These are phyloP conservation scores for Chytridiales sp. DNA, from an alignment of 371 early-diverging fungal species.

Conservation along the genomic window DNA sequence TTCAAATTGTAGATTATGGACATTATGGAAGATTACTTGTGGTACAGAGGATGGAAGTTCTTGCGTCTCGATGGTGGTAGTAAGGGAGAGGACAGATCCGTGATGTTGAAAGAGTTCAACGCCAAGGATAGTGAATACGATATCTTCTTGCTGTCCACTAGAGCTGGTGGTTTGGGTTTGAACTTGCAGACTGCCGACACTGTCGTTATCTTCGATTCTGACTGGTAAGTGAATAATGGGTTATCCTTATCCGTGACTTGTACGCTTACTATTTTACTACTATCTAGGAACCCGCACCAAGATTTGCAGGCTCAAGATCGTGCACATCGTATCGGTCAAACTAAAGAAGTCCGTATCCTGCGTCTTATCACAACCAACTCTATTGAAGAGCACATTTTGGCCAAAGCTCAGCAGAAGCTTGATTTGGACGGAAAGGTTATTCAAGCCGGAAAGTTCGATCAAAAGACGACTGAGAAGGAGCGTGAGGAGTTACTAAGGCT, in stretches of 20 bases:
- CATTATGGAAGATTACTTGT: slow-evolving; percentile 95
- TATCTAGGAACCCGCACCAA: slow-evolving; percentile 88
- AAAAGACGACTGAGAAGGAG: slow-evolving; percentile 91
- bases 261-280: background rate
- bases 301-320: slow-evolving; percentile 99
- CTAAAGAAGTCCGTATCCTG: slow-evolving; percentile 98
- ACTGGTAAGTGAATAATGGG: slow-evolving; percentile 66
- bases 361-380: slow-evolving; percentile 94
- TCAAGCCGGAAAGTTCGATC: slow-evolving; percentile 98
- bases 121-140: slow-evolving; percentile 78
- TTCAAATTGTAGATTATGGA: slow-evolving; percentile 70
- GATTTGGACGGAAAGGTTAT: slow-evolving; percentile 98
- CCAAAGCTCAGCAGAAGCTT: slow-evolving; percentile 93
- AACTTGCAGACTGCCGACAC: slow-evolving; percentile 99
- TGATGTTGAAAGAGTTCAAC: slow-evolving; percentile 82
- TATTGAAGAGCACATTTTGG: slow-evolving; percentile 96
- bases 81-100: slow-evolving; percentile 88
- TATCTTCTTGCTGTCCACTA: slow-evolving; percentile 96
- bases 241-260: background rate
- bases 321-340: slow-evolving; percentile 99
- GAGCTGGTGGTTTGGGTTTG: slow-evolving; percentile 99
- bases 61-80: slow-evolving; percentile 96
- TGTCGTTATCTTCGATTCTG: slow-evolving; percentile 99
- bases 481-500: slow-evolving; percentile 87
- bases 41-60: slow-evolving; percentile 73